These are phyloP conservation scores for Aspergillus campestris DNA, from an alignment of 495 filamentous ascomycete species.

Conservation along the genomic window DNA sequence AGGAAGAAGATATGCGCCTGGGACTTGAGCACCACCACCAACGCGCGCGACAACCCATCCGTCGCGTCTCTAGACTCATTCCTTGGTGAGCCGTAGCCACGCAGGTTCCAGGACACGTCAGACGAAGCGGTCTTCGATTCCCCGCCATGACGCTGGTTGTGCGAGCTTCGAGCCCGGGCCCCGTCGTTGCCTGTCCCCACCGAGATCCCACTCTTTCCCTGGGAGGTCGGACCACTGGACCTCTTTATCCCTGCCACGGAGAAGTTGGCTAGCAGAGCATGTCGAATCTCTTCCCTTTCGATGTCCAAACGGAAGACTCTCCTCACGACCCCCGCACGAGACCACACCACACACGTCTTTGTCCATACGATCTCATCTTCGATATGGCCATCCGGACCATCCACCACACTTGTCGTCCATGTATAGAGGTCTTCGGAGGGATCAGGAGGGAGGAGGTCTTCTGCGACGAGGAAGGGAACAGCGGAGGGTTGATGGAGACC, in stretches of 20 bases:
- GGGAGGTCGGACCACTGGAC: conserved; percentile 4
- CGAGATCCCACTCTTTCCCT: not conserved
- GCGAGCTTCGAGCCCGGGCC: conserved; percentile 7
- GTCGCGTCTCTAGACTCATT: conserved; percentile 10
- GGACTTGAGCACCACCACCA: conserved; percentile 87
- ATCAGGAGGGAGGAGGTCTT: conserved; percentile 65
- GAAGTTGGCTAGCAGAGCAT: conserved; percentile 81
- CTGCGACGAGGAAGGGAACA: conserved; percentile 72
- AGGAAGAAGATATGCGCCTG: conserved; percentile 92
- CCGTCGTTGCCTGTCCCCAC: conserved; percentile 1
- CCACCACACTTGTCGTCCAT: conserved; percentile 53
- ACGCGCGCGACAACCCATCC: conserved; percentile 45
- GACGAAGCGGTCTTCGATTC: conserved; percentile 8
- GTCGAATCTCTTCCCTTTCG: conserved; percentile 74
- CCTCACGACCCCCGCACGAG: conserved; percentile 73
- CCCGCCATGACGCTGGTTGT: conserved; percentile 8
- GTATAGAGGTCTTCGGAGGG: conserved; percentile 57
- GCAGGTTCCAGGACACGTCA: conserved; percentile 16
- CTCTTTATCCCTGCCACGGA: conserved; percentile 36
- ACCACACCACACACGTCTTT: conserved; percentile 81
- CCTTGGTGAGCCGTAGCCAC: conserved; percentile 13
- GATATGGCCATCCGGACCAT: conserved; percentile 33
- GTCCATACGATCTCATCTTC: conserved; percentile 88
- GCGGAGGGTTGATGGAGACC: conserved; percentile 81
- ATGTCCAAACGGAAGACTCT: conserved; percentile 80